Conservation (phyloP, 345 rosid genomes). For the Populus euphratica region DNA sequence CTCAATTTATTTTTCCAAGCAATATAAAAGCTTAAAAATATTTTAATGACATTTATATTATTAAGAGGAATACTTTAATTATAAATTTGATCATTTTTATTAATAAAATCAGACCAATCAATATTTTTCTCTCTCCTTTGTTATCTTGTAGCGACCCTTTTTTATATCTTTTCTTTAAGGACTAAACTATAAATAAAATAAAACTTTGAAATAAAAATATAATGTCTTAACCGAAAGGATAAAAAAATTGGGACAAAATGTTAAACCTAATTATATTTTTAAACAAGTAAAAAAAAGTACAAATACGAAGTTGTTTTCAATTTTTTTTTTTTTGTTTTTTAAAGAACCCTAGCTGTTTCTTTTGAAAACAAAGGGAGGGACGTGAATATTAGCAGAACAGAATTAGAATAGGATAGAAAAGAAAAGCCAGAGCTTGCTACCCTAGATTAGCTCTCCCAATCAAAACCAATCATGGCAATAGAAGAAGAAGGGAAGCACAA, state of each 20-base stretch:
- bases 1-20: too few relatives aligned
- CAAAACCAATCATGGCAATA: background rate
- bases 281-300: background rate
- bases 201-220: too few relatives aligned
- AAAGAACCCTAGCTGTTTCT: background rate
- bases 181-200: too few relatives aligned
- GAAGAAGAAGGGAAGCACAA: background rate
- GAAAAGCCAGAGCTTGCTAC: background rate
- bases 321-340: background rate
- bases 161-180: too few relatives aligned
- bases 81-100: too few relatives aligned
- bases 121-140: fast-evolving
- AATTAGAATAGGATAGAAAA: background rate
- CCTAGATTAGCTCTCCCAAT: background rate
- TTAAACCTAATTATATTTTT: too few relatives aligned
- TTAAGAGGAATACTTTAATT: too few relatives aligned
- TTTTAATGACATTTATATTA: too few relatives aligned
- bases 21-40: too few relatives aligned
- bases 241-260: too few relatives aligned
- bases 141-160: fast-evolving
- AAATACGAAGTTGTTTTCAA: background rate
- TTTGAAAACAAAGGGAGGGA: constrained; percentile 8
- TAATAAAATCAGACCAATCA: too few relatives aligned
- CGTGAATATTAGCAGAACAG: background rate
- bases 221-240: too few relatives aligned